A percentile compares a stretch with the other conserved stretches of the same genome.
phyloP scores from a whole-genome alignment of 2,329 filamentous ascomycete genomes.

The Escovopsis weberi region DNA sequence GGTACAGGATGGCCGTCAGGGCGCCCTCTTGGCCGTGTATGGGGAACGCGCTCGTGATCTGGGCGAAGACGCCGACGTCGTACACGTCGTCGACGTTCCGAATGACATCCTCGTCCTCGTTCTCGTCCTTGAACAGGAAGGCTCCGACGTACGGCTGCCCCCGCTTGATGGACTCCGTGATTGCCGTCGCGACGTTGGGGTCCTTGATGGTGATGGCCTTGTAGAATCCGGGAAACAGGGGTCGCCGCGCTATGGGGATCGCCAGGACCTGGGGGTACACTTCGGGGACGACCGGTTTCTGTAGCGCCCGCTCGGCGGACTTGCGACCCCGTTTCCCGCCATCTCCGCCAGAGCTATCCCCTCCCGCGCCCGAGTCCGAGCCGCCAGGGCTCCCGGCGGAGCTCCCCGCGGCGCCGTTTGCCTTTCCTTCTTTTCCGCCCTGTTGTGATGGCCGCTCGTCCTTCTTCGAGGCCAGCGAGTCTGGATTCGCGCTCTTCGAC shows the following conservation, averaged over 20 bases:
- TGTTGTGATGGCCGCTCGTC: slow-evolving; percentile 13
- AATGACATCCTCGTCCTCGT: slow-evolving; percentile 86
- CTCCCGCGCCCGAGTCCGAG: slow-evolving; percentile 28
- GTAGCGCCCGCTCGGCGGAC: slow-evolving; percentile 57
- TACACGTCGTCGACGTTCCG: slow-evolving; percentile 83
- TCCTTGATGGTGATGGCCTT: slow-evolving; percentile 96
- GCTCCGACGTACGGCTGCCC: slow-evolving; percentile 96
- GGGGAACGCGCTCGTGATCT: slow-evolving; percentile 92
- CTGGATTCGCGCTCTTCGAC: slow-evolving; percentile 26
- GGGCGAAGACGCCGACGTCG: slow-evolving; percentile 91
- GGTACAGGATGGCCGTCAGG: slow-evolving; percentile 88
- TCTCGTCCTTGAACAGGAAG: slow-evolving; percentile 93
- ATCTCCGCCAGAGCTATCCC: slow-evolving; percentile 43
- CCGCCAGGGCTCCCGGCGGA: slow-evolving; percentile 12
- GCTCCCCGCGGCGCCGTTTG: slow-evolving; percentile 18
- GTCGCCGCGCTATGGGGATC: slow-evolving; percentile 86
- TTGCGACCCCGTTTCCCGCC: slow-evolving; percentile 61
- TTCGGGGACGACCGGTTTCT: slow-evolving; percentile 83
- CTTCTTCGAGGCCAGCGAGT: slow-evolving; percentile 30
- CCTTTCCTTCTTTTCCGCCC: slow-evolving; percentile 37
- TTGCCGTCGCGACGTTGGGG: slow-evolving; percentile 77
- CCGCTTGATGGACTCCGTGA: slow-evolving; percentile 91
- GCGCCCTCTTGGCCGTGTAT: slow-evolving; percentile 73
- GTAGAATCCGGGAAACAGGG: slow-evolving; percentile 94
- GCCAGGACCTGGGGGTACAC: slow-evolving; percentile 96